Conservation (phyloP, 1,284 basidiomycete genomes). For the Schizophyllum commune region DNA sequence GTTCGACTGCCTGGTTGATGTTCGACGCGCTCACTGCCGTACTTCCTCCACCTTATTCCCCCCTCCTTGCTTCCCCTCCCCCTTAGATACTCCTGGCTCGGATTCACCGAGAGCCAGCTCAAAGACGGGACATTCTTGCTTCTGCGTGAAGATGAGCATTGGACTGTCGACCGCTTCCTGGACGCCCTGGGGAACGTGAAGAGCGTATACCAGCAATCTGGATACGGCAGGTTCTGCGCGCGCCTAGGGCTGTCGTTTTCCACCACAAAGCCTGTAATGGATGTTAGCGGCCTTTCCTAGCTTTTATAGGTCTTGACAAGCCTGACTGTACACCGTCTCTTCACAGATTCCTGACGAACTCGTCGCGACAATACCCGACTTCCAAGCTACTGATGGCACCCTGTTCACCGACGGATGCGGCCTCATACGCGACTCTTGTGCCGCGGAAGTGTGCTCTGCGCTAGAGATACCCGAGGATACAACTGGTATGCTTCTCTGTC, state of each 20-base stretch:
- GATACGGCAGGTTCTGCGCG: slow-evolving; percentile 20
- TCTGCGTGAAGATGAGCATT: slow-evolving; percentile 13
- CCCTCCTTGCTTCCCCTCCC: no score
- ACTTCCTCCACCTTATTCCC: no score
- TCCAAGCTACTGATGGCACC: slow-evolving; percentile 14
- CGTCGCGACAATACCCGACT: slow-evolving; percentile 10
- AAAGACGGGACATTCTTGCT: slow-evolving; percentile 15
- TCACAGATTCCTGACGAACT: slow-evolving; percentile 11
- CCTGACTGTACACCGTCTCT: no score
- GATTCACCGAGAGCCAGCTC: slow-evolving; percentile 18
- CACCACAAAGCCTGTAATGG: slow-evolving; percentile 10
- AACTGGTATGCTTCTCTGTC: slow-evolving; percentile 6
- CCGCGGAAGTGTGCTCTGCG: slow-evolving; percentile 8
- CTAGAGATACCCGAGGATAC: slow-evolving; percentile 13
- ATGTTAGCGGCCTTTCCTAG: slow-evolving; percentile 5
- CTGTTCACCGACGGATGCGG: slow-evolving; percentile 19
- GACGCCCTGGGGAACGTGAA: slow-evolving; percentile 14
- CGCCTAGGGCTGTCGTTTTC: slow-evolving; percentile 19
- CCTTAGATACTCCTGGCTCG: slow-evolving; percentile 14
- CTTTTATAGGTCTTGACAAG: no score
- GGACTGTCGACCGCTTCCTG: slow-evolving; percentile 12
- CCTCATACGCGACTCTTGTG: slow-evolving; percentile 15
- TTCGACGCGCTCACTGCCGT: neutral
- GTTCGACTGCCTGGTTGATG: neutral
- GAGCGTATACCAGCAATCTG: slow-evolving; percentile 12